Percentiles rank a stretch among this genome's conserved stretches.
Conservation (phyloP, 139 green algal species). For the Closterium sp. region DNA sequence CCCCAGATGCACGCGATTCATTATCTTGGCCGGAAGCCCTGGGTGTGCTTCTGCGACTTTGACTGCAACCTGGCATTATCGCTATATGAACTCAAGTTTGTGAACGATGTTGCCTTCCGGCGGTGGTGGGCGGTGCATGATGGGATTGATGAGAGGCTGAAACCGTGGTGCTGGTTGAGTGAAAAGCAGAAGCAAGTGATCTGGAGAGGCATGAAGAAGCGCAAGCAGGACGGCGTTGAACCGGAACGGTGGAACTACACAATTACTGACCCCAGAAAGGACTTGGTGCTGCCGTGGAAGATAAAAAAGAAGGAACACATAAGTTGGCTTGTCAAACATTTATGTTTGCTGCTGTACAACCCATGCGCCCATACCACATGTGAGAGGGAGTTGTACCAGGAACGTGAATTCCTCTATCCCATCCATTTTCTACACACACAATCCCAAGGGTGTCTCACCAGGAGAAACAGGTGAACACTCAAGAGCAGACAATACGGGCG, state of each 20-base stretch:
- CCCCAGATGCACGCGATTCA: not conserved
- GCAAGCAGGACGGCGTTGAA: not conserved
- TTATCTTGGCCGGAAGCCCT: not conserved
- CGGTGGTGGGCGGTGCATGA: not conserved
- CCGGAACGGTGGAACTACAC: not conserved
- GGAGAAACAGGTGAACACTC: too few relatives aligned
- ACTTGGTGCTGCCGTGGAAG: too few relatives aligned
- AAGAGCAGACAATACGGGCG: too few relatives aligned
- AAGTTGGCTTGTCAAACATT: too few relatives aligned
- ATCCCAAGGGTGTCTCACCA: too few relatives aligned
- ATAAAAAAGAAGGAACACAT: too few relatives aligned
- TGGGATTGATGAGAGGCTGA: not conserved
- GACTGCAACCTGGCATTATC: not conserved
- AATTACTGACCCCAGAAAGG: not conserved
- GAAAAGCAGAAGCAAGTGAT: not conserved
- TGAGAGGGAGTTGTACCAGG: too few relatives aligned
- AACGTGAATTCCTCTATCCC: too few relatives aligned
- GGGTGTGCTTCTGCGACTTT: not conserved
- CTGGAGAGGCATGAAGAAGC: not conserved
- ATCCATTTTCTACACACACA: too few relatives aligned
- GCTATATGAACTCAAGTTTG: not conserved
- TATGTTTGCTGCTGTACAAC: too few relatives aligned
- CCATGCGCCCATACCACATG: too few relatives aligned
- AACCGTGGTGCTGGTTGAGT: not conserved
- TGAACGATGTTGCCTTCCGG: not conserved